phyloP scores from a whole-genome alignment of 2,329 filamentous ascomycete genomes.

The Fusarium sp. region DNA sequence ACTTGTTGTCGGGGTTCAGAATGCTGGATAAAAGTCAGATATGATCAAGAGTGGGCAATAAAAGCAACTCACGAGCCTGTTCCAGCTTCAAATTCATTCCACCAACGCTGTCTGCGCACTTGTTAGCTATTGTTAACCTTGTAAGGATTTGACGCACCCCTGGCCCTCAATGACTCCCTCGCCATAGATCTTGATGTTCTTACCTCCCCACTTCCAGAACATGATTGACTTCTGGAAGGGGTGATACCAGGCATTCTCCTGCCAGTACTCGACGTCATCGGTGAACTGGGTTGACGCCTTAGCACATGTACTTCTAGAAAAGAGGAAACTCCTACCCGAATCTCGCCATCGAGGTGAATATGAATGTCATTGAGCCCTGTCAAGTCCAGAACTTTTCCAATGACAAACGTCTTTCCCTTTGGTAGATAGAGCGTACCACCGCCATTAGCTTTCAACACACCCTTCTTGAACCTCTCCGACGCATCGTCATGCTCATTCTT shows the following conservation, averaged over 20 bases:
- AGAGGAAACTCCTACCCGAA: slow-evolving; percentile 40
- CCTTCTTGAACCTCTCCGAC: slow-evolving; percentile 62
- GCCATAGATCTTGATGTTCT: slow-evolving; percentile 67
- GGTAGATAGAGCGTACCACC: slow-evolving; percentile 64
- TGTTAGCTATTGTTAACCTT: background rate
- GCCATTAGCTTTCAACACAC: slow-evolving; percentile 63
- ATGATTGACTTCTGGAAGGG: slow-evolving; percentile 62
- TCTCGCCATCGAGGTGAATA: slow-evolving; percentile 64
- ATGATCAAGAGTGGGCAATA: background rate
- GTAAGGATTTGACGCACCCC: slow-evolving; percentile 36
- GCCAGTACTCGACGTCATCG: slow-evolving; percentile 55
- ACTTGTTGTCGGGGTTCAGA: slow-evolving; percentile 61
- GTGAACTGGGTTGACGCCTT: slow-evolving; percentile 47
- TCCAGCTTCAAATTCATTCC: slow-evolving; percentile 34
- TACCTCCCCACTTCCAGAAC: slow-evolving; percentile 70
- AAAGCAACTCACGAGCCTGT: slow-evolving; percentile 21
- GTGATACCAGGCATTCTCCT: slow-evolving; percentile 51
- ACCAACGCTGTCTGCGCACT: slow-evolving; percentile 26
- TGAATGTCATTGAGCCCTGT: slow-evolving; percentile 66
- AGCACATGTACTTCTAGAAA: too few species aligned
- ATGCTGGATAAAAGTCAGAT: slow-evolving; percentile 42
- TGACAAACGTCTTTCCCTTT: slow-evolving; percentile 62
- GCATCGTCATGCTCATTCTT: slow-evolving; percentile 63
- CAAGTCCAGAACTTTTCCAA: slow-evolving; percentile 65
- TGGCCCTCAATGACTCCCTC: slow-evolving; percentile 64